Evolutionary conservation across 2,329 filamentous ascomycete species (phyloP).

Genomic region (Talaromyces sp.): DNA sequence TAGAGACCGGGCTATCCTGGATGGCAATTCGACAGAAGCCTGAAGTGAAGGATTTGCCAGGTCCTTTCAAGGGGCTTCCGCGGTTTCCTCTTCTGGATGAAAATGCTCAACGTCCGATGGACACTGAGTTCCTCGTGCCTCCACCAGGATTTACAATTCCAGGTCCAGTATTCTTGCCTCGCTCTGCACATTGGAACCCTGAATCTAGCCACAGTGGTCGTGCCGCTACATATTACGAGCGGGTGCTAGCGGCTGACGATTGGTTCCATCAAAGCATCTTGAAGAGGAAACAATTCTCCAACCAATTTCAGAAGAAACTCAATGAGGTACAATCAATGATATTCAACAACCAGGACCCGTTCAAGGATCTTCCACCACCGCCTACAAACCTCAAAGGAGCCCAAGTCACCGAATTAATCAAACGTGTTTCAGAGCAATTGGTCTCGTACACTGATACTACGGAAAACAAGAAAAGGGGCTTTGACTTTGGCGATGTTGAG

Average conservation of each 20-base stretch:
- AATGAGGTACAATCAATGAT: background rate
- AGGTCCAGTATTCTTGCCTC: background rate
- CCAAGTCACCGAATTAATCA: background rate
- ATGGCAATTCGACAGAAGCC: background rate
- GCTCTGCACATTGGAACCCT: background rate
- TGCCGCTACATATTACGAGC: constrained; percentile 9
- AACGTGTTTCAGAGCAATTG: background rate
- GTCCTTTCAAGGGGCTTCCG: constrained; percentile 7
- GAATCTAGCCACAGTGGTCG: background rate
- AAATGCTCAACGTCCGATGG: background rate
- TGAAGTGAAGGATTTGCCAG: constrained; percentile 1
- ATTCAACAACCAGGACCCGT: background rate
- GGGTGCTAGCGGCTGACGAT: constrained; percentile 12
- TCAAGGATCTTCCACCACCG: background rate
- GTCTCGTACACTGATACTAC: background rate
- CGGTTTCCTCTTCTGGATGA: background rate
- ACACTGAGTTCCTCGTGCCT: background rate
- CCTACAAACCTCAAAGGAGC: background rate
- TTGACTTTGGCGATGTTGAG: background rate
- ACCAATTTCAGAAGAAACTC: background rate
- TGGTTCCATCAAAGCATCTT: constrained; percentile 16
- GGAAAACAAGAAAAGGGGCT: constrained; percentile 6
- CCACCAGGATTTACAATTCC: constrained; percentile 10
- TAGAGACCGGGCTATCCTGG: background rate
- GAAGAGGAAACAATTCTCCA: background rate